Conservation (phyloP, 202 grass and related monocot species). For the Panicum hallii region DNA sequence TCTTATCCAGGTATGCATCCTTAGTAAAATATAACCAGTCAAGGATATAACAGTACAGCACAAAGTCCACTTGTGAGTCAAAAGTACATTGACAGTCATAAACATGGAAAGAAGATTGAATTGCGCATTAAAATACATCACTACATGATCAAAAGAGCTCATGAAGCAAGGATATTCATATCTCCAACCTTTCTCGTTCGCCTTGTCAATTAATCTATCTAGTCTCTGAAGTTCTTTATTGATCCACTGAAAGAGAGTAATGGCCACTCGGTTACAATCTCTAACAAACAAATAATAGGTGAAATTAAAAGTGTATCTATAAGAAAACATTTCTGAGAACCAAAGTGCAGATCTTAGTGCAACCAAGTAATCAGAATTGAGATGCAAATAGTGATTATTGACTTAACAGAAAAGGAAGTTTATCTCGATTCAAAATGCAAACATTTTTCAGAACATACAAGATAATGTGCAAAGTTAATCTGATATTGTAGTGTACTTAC, state of each 20-base stretch:
- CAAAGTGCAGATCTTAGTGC: constrained; percentile 8
- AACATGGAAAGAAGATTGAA: constrained; percentile 19
- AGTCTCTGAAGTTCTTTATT: constrained; percentile 68
- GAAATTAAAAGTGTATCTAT: constrained; percentile 25
- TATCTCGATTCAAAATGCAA: not conserved
- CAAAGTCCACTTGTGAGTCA: constrained; percentile 22
- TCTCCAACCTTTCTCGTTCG: constrained; percentile 87
- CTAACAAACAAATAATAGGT: constrained; percentile 13
- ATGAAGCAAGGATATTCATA: constrained; percentile 79
- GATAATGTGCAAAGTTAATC: constrained; percentile 1
- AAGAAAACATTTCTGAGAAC: constrained; percentile 19
- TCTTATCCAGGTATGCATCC: constrained; percentile 66
- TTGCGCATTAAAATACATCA: constrained; percentile 32
- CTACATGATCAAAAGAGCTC: constrained; percentile 33
- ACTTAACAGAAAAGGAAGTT: not conserved
- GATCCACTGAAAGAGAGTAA: constrained; percentile 73
- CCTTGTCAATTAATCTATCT: constrained; percentile 63
- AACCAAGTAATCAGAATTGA: not conserved
- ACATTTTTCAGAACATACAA: not conserved
- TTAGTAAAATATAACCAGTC: constrained; percentile 59
- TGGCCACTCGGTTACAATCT: constrained; percentile 19
- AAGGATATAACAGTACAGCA: constrained; percentile 64
- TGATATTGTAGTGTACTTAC: constrained; percentile 57
- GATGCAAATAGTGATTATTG: constrained; percentile 4
- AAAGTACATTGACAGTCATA: constrained; percentile 1